Conservation (phyloP, 2,329 filamentous ascomycete species). For the Exophiala lecanii-corni region DNA sequence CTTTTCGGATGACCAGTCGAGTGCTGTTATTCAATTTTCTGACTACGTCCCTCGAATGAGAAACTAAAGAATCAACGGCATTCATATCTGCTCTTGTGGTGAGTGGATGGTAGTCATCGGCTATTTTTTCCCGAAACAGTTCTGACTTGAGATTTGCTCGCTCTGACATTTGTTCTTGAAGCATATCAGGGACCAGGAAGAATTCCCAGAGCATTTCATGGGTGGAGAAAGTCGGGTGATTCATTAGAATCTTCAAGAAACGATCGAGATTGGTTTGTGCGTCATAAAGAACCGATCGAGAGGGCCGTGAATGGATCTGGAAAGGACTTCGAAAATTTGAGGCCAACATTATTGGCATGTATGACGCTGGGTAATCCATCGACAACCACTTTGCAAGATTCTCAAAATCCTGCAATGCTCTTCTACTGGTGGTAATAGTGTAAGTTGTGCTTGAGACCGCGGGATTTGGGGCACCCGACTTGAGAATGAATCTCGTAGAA, state of each 20-base stretch:
- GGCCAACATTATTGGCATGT: slow-evolving; percentile 75
- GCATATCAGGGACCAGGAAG: slow-evolving; percentile 91
- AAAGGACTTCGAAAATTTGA: slow-evolving; percentile 70
- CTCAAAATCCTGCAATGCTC: slow-evolving; percentile 85
- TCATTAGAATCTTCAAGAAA: slow-evolving; percentile 79
- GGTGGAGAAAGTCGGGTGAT: slow-evolving; percentile 86
- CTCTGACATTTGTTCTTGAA: slow-evolving; percentile 83
- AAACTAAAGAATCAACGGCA: slow-evolving; percentile 89
- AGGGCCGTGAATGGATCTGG: slow-evolving; percentile 87
- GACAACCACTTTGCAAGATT: slow-evolving; percentile 78
- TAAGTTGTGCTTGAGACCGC: slow-evolving; percentile 69
- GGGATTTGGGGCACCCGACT: slow-evolving; percentile 71
- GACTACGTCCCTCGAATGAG: slow-evolving; percentile 85
- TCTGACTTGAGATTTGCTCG: slow-evolving; percentile 83
- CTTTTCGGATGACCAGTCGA: slow-evolving; percentile 73
- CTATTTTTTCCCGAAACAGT: slow-evolving; percentile 73
- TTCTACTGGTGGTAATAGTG: slow-evolving; percentile 88
- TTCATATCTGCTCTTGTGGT: slow-evolving; percentile 53
- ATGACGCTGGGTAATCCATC: slow-evolving; percentile 90
- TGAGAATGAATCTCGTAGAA: slow-evolving; percentile 85
- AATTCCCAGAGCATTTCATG: slow-evolving; percentile 99
- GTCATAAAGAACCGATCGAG: slow-evolving; percentile 77
- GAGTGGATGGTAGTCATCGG: slow-evolving; percentile 82
- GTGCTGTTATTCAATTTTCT: slow-evolving; percentile 78
- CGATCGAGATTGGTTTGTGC: slow-evolving; percentile 81